Evolutionary conservation across 2,329 filamentous ascomycete species (phyloP), one percentile per base, ranked within the genome.

Genomic region (Spiromastix sp.): DNA sequence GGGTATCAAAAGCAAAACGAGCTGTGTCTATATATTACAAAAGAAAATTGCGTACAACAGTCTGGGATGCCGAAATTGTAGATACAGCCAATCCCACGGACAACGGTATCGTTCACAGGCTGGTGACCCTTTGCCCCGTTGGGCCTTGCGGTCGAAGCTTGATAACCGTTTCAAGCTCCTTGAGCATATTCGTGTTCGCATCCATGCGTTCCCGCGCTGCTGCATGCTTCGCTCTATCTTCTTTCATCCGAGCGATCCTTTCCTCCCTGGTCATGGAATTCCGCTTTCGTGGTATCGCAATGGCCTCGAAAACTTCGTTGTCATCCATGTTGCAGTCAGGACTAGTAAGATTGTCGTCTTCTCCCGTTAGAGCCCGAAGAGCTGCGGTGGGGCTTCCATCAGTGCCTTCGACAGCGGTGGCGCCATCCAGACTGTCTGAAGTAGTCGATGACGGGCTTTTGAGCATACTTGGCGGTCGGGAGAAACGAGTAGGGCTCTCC

Each of bases 101-200:
- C n/a, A n/a, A n/a, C n/a, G 21, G 21, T 24, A 7, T 24, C 21
- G 16, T 13, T 60, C 45, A 66, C 34, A 66, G 57, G 39, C 60
- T 65, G 16, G 61, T 63, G 32, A 67, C 55, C 36, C 64, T 41
- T n/a, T 32, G 15, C 7, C 34, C 37, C 10, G 21, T 24, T 29
- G 28, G 40, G 20, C 26, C 36, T 29, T 52, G 57, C 12, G 69
- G 67, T 39, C 70, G 58, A 46, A 74, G 60, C 46, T 73, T 75
- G 55, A 96, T 93, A 41, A 98, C 77, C 42, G 84, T 89, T 64
- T 95, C 85, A 39, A 98, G 69, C 61, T 98, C 91, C 43, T 81
- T 79, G 43, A 98, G 71, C 85, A 98, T 94, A 48, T 81, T 85
- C 28, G 79, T 83, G 43, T 78, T 93, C 8, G 85, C 81, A 42